These are phyloP conservation scores for Metschnikowia cerradonensis DNA, from an alignment of 805 yeast genomes.

Conservation along the genomic window DNA sequence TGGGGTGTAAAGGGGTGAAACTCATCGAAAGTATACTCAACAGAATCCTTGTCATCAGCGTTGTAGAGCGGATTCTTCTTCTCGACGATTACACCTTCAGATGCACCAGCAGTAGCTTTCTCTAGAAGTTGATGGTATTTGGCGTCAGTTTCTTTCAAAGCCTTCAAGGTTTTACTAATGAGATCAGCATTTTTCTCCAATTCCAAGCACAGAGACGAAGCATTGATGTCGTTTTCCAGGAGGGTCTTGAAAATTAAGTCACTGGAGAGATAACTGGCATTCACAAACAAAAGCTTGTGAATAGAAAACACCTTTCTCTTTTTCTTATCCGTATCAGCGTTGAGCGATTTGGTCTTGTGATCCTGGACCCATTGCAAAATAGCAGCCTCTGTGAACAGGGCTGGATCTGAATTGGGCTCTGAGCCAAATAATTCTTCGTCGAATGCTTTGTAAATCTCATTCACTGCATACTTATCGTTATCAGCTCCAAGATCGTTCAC, in stretches of 20 bases:
- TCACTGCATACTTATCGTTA: slow-evolving; percentile 65
- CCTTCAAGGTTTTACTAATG: slow-evolving; percentile 30
- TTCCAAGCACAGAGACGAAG: slow-evolving; percentile 36
- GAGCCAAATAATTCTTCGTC: slow-evolving; percentile 45
- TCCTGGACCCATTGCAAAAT: slow-evolving; percentile 38
- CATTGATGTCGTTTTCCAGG: slow-evolving; percentile 42
- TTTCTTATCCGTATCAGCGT: slow-evolving; percentile 11
- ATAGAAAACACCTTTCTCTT: slow-evolving; percentile 53
- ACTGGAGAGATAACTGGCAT: slow-evolving; percentile 71
- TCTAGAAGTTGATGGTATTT: slow-evolving; percentile 37
- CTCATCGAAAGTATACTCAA: slow-evolving; percentile 55
- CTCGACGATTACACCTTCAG: slow-evolving; percentile 60
- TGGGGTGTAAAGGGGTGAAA: slow-evolving; percentile 66
- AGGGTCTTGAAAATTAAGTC: slow-evolving; percentile 68
- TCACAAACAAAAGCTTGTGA: slow-evolving; percentile 64
- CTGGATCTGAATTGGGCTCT: slow-evolving; percentile 8
- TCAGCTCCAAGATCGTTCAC: slow-evolving; percentile 66
- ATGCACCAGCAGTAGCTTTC: slow-evolving; percentile 26
- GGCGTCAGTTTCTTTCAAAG: slow-evolving; percentile 46
- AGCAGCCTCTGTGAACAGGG: slow-evolving; percentile 25
- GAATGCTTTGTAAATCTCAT: slow-evolving; percentile 63
- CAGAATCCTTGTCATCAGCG: slow-evolving; percentile 38
- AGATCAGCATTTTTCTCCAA: slow-evolving; percentile 24
- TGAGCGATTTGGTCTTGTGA: slow-evolving; percentile 26
- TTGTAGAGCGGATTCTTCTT: slow-evolving; percentile 53